Conservation (phyloP, 2,329 filamentous ascomycete species). For the Hymenoscyphus occultus region DNA sequence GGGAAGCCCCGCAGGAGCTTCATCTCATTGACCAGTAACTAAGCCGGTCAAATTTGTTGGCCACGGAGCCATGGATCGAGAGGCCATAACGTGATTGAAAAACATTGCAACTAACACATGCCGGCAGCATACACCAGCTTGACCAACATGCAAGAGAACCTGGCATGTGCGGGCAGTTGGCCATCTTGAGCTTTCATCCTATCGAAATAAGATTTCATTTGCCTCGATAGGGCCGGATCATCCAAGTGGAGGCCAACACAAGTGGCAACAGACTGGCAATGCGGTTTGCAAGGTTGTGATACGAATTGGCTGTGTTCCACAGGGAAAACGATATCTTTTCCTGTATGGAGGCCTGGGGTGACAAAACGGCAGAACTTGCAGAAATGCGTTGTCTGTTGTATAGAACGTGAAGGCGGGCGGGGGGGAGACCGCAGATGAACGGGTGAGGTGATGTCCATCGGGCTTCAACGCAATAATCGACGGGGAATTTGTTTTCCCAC, state of each 20-base stretch:
- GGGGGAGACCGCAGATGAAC: conserved; percentile 13
- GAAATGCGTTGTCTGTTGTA: conserved; percentile 30
- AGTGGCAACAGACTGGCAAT: conserved; percentile 6
- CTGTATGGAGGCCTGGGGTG: conserved; percentile 13
- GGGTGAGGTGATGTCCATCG: conserved; percentile 9
- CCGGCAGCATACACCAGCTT: conserved; percentile 23
- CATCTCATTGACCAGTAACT: conserved; percentile 24
- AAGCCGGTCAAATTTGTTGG: conserved; percentile 18
- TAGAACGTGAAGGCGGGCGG: conserved; percentile 19
- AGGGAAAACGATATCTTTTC: conserved; percentile 4
- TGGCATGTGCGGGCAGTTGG: conserved; percentile 24
- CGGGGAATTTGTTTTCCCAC: neutral
- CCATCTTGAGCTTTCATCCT: conserved; percentile 20
- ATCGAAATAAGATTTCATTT: conserved; percentile 18
- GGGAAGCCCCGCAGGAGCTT: conserved; percentile 22
- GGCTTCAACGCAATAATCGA: conserved; percentile 8
- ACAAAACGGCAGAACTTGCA: conserved; percentile 23
- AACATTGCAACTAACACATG: conserved; percentile 22
- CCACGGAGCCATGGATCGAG: conserved; percentile 25
- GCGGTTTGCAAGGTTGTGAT: conserved; percentile 12
- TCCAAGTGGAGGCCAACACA: conserved; percentile 10
- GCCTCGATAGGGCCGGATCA: conserved; percentile 16
- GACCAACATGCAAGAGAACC: conserved; percentile 18
- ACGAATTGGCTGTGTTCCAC: conserved; percentile 13
- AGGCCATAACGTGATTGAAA: conserved; percentile 34